phyloP scores from a whole-genome alignment of 768 basidiomycete genomes.

The Tylopilus sp. region DNA sequence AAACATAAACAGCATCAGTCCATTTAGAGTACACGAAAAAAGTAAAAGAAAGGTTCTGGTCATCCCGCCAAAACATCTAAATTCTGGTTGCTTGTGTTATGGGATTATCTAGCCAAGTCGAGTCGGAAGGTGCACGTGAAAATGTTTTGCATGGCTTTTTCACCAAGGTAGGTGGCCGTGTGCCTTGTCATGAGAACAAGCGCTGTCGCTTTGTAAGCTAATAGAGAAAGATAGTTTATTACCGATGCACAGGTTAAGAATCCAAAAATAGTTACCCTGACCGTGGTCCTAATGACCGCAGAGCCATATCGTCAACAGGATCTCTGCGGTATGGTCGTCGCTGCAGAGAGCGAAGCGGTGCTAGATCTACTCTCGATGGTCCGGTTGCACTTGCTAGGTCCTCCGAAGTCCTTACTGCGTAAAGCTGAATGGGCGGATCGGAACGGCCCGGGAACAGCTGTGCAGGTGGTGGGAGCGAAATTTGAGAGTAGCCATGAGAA shows the following conservation, averaged over 20 bases:
- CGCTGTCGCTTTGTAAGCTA: constrained; percentile 13
- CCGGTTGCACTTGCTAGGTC: constrained; percentile 20
- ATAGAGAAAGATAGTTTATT: constrained; percentile 19
- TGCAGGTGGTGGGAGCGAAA: constrained; percentile 34
- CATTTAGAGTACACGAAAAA: constrained; percentile 15
- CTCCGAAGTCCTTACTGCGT: constrained; percentile 26
- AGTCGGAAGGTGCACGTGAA: neutral
- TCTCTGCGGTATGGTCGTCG: constrained; percentile 60
- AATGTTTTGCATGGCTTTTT: constrained; percentile 1
- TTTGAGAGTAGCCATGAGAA: constrained; percentile 13
- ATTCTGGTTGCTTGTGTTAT: neutral
- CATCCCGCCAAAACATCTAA: neutral
- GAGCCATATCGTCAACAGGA: constrained; percentile 57
- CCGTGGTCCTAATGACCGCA: constrained; percentile 46
- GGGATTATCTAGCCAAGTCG: neutral
- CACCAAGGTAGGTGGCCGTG: constrained; percentile 1
- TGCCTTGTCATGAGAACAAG: constrained; percentile 5
- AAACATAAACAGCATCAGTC: constrained; percentile 7
- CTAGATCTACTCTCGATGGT: constrained; percentile 42
- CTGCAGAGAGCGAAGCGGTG: constrained; percentile 54
- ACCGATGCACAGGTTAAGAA: constrained; percentile 15
- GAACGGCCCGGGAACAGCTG: constrained; percentile 28
- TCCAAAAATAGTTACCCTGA: constrained; percentile 34
- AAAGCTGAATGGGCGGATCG: constrained; percentile 28
- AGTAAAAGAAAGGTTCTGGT: neutral